Base-by-base conservation (phyloP, 306 rosid species). In the Mucuna pruriens region DNA sequence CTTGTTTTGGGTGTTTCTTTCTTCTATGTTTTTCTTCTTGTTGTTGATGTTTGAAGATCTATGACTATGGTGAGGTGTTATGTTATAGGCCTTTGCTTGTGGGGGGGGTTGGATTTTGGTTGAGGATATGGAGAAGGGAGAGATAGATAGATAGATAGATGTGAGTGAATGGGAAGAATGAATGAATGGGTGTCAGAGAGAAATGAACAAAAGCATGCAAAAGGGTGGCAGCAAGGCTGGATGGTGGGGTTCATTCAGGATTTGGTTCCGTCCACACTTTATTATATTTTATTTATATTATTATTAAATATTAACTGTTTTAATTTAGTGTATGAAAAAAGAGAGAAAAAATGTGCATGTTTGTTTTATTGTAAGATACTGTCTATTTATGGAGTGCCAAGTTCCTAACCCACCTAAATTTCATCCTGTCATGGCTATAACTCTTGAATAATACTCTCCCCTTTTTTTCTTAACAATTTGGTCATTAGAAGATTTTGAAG, bases 241-340 rank as follows among this genome's bases (percentile, higher is more conserved):
- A 38, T 58, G 87, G 89, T 84, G 92, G 91, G 91, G 88, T 91
- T 91, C 87, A 87, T 88, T 90, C 83, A 85, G 90, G 90, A 90
- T 62, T 82, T 86, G 89, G 87, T 77, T 86, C 70, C 82, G 66
- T 67, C 78, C 80, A 22, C 36, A 9, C 61, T 36, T 62, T 46
- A 75, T 45, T 71, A 7, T 72, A 29, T 49, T 51, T 29, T 63
- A 38, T 38, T 7, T 77, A 55, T 10, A 22, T 4, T 1, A 22
- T 4, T 1, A 55, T 17, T 22, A 73, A 52, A 52, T 33, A 38
- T 17, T 33, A 11, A 12, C 12, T 31, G 34, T 49, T 49, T 16
- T 49, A 31, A 63, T 33, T 26, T 22, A 12, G 4, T 17, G 7
- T 39, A 1, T 9, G 2, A n/a, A 36, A 15, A 49, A 33, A 33